Percentiles rank a stretch among this genome's conserved stretches.
These are phyloP conservation scores for Botryosphaeria dothidea DNA, from an alignment of 2,329 filamentous ascomycete genomes.

Conservation along the genomic window DNA sequence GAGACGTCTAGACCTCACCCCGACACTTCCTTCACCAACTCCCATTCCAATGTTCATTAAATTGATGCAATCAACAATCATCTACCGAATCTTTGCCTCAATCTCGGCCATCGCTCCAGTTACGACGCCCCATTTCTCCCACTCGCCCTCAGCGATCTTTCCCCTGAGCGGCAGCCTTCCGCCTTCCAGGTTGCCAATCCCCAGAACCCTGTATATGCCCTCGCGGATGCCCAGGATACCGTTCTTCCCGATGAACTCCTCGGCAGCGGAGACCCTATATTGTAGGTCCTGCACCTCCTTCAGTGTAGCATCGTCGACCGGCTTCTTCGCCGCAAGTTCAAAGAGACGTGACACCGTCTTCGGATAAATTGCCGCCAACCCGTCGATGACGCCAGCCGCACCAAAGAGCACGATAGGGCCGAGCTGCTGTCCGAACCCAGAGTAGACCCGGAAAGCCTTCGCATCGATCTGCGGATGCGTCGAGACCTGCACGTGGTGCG, in stretches of 20 bases:
- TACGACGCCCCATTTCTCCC: constrained; percentile 14
- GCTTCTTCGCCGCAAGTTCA: constrained; percentile 38
- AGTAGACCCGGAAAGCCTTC: constrained; percentile 61
- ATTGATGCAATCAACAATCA: background rate
- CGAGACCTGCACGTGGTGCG: constrained; percentile 58
- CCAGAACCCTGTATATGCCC: constrained; percentile 54
- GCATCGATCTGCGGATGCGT: constrained; percentile 60
- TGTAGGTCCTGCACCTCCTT: constrained; percentile 55
- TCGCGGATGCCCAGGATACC: constrained; percentile 64
- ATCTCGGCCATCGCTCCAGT: constrained; percentile 5
- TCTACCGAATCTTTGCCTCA: constrained; percentile 5
- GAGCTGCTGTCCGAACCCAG: constrained; percentile 62
- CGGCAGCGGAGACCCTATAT: constrained; percentile 57
- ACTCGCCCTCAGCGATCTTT: constrained; percentile 47
- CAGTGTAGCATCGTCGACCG: constrained; percentile 31
- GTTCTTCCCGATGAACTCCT: constrained; percentile 59
- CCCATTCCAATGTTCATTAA: background rate
- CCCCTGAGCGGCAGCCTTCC: constrained; percentile 60
- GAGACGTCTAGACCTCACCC: background rate
- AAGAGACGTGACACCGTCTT: constrained; percentile 58
- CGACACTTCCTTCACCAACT: background rate
- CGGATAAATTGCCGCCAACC: constrained; percentile 62
- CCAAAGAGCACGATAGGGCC: constrained; percentile 59
- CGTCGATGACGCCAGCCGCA: constrained; percentile 63
- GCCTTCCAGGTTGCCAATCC: constrained; percentile 57